Base-by-base conservation (phyloP, 495 filamentous ascomycete genomes). In the Zalerion maritima region DNA sequence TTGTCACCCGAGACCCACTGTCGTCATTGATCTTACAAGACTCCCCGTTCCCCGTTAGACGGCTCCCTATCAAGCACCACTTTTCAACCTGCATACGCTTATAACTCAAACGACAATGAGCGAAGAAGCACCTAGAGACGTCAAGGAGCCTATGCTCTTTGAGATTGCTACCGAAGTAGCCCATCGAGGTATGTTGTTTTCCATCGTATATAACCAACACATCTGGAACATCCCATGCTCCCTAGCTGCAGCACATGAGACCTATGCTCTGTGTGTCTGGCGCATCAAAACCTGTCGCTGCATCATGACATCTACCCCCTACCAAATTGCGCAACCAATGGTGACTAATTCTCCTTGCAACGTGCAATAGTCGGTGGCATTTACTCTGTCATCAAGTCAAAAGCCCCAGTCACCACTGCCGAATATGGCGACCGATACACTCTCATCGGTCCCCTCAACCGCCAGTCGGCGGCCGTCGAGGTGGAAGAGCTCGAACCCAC, bases 401-500 rank as follows among this genome's bases (percentile, higher is more conserved):
- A 97, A 54, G 87, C 89, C 12, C 86, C 89, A 6, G 87, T 97
- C 27, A 97, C 89, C 16, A 93, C 89, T 0, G 84, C 84, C 11
- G 89, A 97, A 54, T 97, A 96, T 87, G 91, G 89, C 43, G 82
- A 94, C 32, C 73, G 83, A 34, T 97, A 97, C 58, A 92, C 82
- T 22, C 66, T 97, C 28, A 86, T 97, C 52, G 89, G 89, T 4
- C 89, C 89, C 28, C 72, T 94, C 46, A 96, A 96, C 50, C 73
- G 76, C 40, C 67, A 75, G 36, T 96, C 89, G 78, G 89, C 89
- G 13, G 81, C 85, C 9, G 85, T 94, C 28, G 89, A 97, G 64
- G 89, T 97, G 28, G 89, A 97, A 62, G 78, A 81, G 45, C 60
- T 96, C 24, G 73, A 75, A 29, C 89, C 89, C 17, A 76, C 79